These are phyloP conservation scores for Entophlyctis helioformis DNA, from an alignment of 192 early-diverging fungal species.

Conservation along the genomic window DNA sequence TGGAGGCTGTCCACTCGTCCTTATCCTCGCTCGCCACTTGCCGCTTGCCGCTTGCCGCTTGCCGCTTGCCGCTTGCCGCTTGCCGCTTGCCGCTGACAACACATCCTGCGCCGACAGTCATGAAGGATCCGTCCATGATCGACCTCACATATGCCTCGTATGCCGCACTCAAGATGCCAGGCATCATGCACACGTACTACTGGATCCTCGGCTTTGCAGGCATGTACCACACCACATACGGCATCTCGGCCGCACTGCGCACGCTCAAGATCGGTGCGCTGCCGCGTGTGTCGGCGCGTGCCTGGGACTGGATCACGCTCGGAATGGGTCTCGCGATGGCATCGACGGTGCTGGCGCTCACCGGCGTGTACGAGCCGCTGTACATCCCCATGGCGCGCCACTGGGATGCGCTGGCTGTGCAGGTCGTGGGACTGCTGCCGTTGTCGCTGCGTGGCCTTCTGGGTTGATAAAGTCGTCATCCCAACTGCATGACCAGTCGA, in stretches of 20 bases:
- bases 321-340: background rate
- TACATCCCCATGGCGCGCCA: slow-evolving; percentile 8
- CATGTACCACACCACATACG: slow-evolving; percentile 13
- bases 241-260: slow-evolving; percentile 4
- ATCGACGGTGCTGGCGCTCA: slow-evolving; percentile 1
- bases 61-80: too few species aligned
- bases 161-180: background rate
- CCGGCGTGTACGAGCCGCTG: slow-evolving; percentile 5
- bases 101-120: background rate
- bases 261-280: background rate
- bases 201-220: slow-evolving; percentile 9
- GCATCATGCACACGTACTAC: slow-evolving; percentile 5
- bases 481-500: too few species aligned
- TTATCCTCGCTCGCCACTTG: too few species aligned
- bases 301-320: slow-evolving; percentile 4
- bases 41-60: too few species aligned
- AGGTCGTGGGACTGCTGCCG: too few species aligned
- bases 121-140: slow-evolving; percentile 13
- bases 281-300: slow-evolving; percentile 1
- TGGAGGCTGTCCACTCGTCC: background rate
- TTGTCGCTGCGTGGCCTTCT: too few species aligned
- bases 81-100: too few species aligned
- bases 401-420: slow-evolving; percentile 6
- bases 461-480: too few species aligned
- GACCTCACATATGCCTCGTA: slow-evolving; percentile 8